phyloP scores from a whole-genome alignment of 2,329 filamentous ascomycete genomes.

The Fonsecaea pugnacius region DNA sequence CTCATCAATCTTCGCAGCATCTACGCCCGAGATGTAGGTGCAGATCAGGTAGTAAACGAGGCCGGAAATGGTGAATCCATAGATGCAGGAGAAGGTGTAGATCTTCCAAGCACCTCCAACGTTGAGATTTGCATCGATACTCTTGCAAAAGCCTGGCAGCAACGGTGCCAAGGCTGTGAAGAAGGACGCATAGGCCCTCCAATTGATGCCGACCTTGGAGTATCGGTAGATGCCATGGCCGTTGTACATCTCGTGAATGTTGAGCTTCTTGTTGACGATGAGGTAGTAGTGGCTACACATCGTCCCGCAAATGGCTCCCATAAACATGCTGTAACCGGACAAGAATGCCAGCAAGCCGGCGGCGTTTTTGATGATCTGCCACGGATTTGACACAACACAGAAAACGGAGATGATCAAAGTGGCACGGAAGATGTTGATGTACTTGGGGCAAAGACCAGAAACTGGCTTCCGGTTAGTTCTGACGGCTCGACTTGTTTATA shows the following conservation, averaged over 20 bases:
- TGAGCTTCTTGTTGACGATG: slow-evolving; percentile 45
- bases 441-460: slow-evolving; percentile 78
- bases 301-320: slow-evolving; percentile 50
- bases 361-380: slow-evolving; percentile 40
- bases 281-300: slow-evolving; percentile 51
- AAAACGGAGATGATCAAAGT: slow-evolving; percentile 54
- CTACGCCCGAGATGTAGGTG: slow-evolving; percentile 46
- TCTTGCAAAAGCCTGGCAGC: slow-evolving; percentile 44
- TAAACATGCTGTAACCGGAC: slow-evolving; percentile 41
- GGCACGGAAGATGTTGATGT: slow-evolving; percentile 81
- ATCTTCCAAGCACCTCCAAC: slow-evolving; percentile 49
- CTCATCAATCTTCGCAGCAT: slow-evolving; percentile 42
- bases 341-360: slow-evolving; percentile 37
- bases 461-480: slow-evolving; percentile 46
- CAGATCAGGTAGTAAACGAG: slow-evolving; percentile 47
- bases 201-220: slow-evolving; percentile 46
- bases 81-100: slow-evolving; percentile 51
- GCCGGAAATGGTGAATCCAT: slow-evolving; percentile 46
- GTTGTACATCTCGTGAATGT: slow-evolving; percentile 50
- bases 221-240: slow-evolving; percentile 47
- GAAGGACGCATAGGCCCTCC: slow-evolving; percentile 42
- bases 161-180: slow-evolving; percentile 43
- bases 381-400: slow-evolving; percentile 45
- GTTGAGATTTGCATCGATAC: slow-evolving; percentile 44
- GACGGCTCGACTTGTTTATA: neutral